Percentiles rank a stretch among this genome's conserved stretches.
phyloP scores from a whole-genome alignment of 768 basidiomycete genomes.

The Trametes maxima region DNA sequence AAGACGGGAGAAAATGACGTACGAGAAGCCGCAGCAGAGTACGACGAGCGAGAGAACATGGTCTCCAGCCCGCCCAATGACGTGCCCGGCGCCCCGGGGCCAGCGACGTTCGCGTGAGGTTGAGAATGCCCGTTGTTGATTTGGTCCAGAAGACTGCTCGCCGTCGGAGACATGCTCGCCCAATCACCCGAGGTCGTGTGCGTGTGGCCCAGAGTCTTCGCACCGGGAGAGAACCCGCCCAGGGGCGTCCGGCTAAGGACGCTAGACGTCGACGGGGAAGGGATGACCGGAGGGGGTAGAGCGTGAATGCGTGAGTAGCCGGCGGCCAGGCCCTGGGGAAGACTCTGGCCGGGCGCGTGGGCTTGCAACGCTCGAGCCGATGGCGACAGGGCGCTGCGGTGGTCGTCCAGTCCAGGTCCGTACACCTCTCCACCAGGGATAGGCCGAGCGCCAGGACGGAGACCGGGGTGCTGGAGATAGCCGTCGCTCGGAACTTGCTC shows the following conservation, averaged over 20 bases:
- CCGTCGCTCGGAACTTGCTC: constrained; percentile 37
- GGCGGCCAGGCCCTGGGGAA: constrained; percentile 90
- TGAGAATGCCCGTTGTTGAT: constrained; percentile 28
- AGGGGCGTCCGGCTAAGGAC: constrained; percentile 32
- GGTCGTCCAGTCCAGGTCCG: constrained; percentile 30
- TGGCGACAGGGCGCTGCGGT: constrained; percentile 54
- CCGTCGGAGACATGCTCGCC: constrained; percentile 34
- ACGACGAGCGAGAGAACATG: constrained; percentile 59
- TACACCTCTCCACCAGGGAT: constrained; percentile 32
- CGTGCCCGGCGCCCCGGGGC: constrained; percentile 8
- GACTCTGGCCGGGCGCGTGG: constrained; percentile 88
- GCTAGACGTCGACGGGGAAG: constrained; percentile 39
- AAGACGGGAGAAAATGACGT: constrained; percentile 21
- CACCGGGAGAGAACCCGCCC: constrained; percentile 30
- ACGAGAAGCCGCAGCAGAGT: constrained; percentile 47
- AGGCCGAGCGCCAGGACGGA: constrained; percentile 35
- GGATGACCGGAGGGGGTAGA: constrained; percentile 42
- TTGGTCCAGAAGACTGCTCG: constrained; percentile 25
- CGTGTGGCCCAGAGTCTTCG: constrained; percentile 28
- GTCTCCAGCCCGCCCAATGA: constrained; percentile 44
- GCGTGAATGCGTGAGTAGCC: constrained; percentile 92
- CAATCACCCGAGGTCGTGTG: constrained; percentile 32
- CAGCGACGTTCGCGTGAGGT: background rate
- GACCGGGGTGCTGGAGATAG: constrained; percentile 41
- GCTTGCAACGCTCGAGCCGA: constrained; percentile 78